Evolutionary conservation across 176 grass and related monocot genomes (phyloP).

Genomic region (Oryza nivara): DNA sequence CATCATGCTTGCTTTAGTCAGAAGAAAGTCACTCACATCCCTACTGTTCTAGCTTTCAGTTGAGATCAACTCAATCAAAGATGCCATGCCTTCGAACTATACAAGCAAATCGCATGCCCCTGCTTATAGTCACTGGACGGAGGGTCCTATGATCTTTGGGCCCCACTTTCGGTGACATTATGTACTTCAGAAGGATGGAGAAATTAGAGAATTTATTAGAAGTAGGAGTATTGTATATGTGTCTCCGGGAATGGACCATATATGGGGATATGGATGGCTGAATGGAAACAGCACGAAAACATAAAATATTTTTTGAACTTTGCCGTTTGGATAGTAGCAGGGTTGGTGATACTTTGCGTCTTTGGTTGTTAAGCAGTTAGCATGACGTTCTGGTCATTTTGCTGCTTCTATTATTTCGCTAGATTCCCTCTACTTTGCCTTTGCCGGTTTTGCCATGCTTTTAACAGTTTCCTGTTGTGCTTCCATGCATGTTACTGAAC

Average conservation of each 20-base stretch:
- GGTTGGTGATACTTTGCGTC: constrained; percentile 28
- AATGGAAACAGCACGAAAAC: not conserved
- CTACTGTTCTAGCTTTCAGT: not conserved
- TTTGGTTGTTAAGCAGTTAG: constrained; percentile 28
- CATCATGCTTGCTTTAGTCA: constrained; percentile 30
- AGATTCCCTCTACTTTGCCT: constrained; percentile 44
- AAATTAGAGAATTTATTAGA: not conserved
- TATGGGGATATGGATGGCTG: not conserved
- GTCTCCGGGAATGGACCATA: constrained; percentile 6
- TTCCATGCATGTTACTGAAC: constrained; percentile 10
- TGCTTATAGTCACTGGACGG: not conserved
- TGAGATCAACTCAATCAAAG: not conserved
- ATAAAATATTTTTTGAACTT: not conserved
- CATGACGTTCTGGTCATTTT: constrained; percentile 6
- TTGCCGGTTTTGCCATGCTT: not conserved
- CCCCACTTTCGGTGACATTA: not conserved
- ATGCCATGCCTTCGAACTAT: not conserved
- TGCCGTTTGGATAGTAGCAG: not conserved
- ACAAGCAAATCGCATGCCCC: not conserved
- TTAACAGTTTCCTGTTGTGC: not conserved
- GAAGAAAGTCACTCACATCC: not conserved
- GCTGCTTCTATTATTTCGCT: constrained; percentile 23
- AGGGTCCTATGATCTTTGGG: not conserved
- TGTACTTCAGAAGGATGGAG: not conserved
- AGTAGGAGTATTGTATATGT: not conserved